These are phyloP conservation scores for Fusarium continuum DNA, from an alignment of 2,329 filamentous ascomycete genomes.

Conservation along the genomic window DNA sequence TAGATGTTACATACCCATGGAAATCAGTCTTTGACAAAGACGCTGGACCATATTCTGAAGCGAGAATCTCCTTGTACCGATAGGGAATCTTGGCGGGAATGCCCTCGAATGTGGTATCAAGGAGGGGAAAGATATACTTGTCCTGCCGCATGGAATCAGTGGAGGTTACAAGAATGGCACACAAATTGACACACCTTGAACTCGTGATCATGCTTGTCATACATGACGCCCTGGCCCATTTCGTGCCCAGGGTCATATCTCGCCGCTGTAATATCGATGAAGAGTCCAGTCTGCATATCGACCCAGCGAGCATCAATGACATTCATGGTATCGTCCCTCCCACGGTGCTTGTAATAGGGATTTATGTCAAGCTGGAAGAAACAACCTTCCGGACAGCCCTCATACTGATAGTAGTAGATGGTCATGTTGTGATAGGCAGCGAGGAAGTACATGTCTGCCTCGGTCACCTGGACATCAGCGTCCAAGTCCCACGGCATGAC, in stretches of 20 bases:
- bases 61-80: constrained; percentile 66
- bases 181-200: constrained; percentile 51
- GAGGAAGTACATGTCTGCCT: constrained; percentile 71
- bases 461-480: constrained; percentile 77
- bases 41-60: constrained; percentile 64
- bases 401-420: constrained; percentile 55
- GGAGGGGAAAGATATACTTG: constrained; percentile 72
- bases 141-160: constrained; percentile 48
- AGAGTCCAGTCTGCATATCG: constrained; percentile 57
- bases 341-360: constrained; percentile 53
- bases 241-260: constrained; percentile 58
- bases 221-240: constrained; percentile 56
- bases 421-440: constrained; percentile 73
- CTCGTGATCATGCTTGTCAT: constrained; percentile 62
- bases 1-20: constrained; percentile 56
- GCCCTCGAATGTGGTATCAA: constrained; percentile 75
- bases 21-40: constrained; percentile 62
- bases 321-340: constrained; percentile 52
- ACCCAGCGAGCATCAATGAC: constrained; percentile 61
- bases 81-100: constrained; percentile 72
- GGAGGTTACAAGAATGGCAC: not conserved
- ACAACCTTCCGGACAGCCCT: constrained; percentile 49
- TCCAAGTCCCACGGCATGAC: constrained; percentile 82
- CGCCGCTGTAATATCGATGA: constrained; percentile 61
- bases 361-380: constrained; percentile 61